Conservation (phyloP, 306 rosid species). For the Cicer chorassanicum region DNA sequence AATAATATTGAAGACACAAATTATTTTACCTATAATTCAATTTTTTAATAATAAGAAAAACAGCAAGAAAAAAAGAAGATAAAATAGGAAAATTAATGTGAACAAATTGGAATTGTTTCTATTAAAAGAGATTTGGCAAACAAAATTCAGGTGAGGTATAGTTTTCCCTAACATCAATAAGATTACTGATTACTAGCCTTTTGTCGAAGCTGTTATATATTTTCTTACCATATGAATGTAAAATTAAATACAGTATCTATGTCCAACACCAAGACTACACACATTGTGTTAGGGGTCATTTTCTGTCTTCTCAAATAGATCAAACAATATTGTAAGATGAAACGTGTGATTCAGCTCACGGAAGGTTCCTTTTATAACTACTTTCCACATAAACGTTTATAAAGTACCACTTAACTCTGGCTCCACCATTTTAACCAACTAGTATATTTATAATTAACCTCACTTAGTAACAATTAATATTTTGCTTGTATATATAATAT, state of each 20-base stretch:
- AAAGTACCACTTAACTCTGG: constrained; percentile 27
- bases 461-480: background rate
- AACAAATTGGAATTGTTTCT: too few species aligned
- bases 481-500: background rate
- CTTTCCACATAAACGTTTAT: constrained; percentile 36
- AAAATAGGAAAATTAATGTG: too few species aligned
- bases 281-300: constrained; percentile 48
- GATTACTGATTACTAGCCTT: constrained; percentile 33
- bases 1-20: too few species aligned
- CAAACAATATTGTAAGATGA: constrained; percentile 49
- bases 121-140: background rate
- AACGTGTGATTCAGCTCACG: constrained; percentile 40
- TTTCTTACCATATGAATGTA: constrained; percentile 40
- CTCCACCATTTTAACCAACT: background rate
- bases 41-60: too few species aligned
- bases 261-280: constrained; percentile 29
- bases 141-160: constrained; percentile 33
- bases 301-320: constrained; percentile 47
- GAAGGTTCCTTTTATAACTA: constrained; percentile 45
- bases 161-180: constrained; percentile 16
- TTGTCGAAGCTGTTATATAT: constrained; percentile 15
- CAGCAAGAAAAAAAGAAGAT: too few species aligned
- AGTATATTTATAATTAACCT: background rate
- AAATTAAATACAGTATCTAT: background rate
- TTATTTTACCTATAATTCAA: too few species aligned